phyloP scores from a whole-genome alignment of 352 stramenopile genomes.

The Globisporangium okanoganense region DNA sequence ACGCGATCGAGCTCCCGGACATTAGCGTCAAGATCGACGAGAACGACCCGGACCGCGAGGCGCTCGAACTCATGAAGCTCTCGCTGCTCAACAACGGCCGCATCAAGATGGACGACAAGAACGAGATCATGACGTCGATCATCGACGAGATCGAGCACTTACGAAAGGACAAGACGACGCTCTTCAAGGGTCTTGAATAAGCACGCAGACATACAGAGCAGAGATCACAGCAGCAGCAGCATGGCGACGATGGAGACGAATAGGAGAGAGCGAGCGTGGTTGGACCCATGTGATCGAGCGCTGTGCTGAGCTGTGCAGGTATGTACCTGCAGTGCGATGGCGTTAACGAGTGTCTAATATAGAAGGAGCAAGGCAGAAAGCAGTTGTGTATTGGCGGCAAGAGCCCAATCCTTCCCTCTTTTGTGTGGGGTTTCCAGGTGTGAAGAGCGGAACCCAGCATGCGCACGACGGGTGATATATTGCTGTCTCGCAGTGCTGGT shows the following conservation, averaged over 20 bases:
- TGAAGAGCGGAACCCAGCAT: not conserved
- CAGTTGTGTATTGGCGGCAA: not conserved
- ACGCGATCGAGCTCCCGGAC: slow-evolving; percentile 66
- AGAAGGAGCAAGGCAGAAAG: slow-evolving; percentile 3
- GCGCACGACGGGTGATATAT: too few species aligned
- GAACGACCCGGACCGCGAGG: slow-evolving; percentile 72
- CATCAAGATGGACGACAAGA: slow-evolving; percentile 88
- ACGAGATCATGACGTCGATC: slow-evolving; percentile 77
- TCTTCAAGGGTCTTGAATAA: slow-evolving; percentile 76
- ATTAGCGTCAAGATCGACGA: slow-evolving; percentile 64
- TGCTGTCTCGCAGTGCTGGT: not conserved
- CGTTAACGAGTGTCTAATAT: slow-evolving; percentile 2
- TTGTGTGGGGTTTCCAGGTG: not conserved
- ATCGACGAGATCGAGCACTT: slow-evolving; percentile 81
- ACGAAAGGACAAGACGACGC: slow-evolving; percentile 80
- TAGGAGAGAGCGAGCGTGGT: not conserved
- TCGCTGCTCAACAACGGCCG: slow-evolving; percentile 87
- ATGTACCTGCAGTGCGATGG: not conserved
- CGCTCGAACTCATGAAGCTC: slow-evolving; percentile 87
- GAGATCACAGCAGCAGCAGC: slow-evolving; percentile 3
- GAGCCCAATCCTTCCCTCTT: not conserved
- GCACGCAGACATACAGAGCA: slow-evolving; percentile 7
- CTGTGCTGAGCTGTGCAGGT: not conserved
- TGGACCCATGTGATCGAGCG: not conserved
- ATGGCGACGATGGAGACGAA: not conserved